Conservation (phyloP, 2,329 filamentous ascomycete genomes). For the Blastomyces emzantsi region DNA sequence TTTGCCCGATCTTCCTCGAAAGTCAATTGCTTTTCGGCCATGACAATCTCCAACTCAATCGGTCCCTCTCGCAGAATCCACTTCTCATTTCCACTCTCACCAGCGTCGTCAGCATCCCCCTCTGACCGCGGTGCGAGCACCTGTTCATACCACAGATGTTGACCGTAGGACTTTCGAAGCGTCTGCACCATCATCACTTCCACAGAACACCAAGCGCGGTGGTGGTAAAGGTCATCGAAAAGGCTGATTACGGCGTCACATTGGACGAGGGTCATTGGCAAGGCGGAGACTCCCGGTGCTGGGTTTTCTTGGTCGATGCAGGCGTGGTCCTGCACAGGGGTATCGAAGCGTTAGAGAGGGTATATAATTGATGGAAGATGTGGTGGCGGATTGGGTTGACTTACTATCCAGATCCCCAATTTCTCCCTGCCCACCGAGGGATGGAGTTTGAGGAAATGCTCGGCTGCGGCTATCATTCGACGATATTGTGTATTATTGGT, state of each 20-base stretch:
- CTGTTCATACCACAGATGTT: conserved; percentile 1
- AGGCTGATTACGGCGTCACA: neutral
- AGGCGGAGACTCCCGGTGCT: neutral
- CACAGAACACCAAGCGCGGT: neutral
- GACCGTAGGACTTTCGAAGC: neutral
- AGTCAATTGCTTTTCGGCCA: neutral
- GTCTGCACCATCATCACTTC: conserved; percentile 5
- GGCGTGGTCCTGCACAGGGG: neutral
- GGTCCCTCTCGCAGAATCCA: neutral
- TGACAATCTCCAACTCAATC: neutral
- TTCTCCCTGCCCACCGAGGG: neutral
- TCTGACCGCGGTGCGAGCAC: neutral
- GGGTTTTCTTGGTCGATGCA: neutral
- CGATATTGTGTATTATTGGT: neutral
- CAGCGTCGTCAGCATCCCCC: neutral
- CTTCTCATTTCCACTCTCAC: neutral
- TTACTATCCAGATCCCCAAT: conserved; percentile 1
- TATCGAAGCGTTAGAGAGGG: neutral
- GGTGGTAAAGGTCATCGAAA: neutral
- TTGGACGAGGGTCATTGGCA: neutral
- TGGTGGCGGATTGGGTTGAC: neutral
- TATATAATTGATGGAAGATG: neutral
- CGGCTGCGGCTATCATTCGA: neutral
- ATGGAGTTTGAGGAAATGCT: neutral
- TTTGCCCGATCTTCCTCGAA: neutral